Evolutionary conservation across 2,329 filamentous ascomycete genomes (phyloP).

Genomic region (Nemania sp.): DNA sequence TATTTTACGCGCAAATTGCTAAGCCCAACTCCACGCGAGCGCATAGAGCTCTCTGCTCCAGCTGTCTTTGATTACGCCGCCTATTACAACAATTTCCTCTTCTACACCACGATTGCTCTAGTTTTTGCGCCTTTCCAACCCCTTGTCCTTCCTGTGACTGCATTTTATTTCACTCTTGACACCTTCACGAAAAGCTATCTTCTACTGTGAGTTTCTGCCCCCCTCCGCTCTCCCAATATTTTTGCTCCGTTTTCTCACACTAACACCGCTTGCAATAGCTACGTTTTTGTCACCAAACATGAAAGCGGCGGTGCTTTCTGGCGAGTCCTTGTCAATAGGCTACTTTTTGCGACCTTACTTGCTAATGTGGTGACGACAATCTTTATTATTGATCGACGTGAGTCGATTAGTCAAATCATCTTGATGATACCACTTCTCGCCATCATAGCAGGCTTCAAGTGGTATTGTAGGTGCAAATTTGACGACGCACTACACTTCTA

Average conservation of each 20-base stretch:
- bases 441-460: conserved; percentile 77
- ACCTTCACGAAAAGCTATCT: conserved; percentile 91
- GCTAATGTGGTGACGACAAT: conserved; percentile 27
- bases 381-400: conserved; percentile 72
- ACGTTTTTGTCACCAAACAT: conserved; percentile 92
- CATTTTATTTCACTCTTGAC: conserved; percentile 84
- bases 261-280: conserved; percentile 41
- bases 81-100: conserved; percentile 97
- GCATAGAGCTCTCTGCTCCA: conserved; percentile 88
- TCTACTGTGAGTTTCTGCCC: conserved; percentile 53
- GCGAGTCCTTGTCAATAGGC: conserved; percentile 83
- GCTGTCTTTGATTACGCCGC: conserved; percentile 88
- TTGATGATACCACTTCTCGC: conserved; percentile 73
- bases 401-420: conserved; percentile 60
- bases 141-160: conserved; percentile 78
- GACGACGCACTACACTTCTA: conserved; percentile 72
- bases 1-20: conserved; percentile 81
- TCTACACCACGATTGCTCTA: conserved; percentile 83
- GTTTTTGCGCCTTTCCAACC: conserved; percentile 85
- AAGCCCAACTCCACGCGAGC: conserved; percentile 81
- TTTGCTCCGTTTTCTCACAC: too few relatives aligned
- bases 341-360: conserved; percentile 28
- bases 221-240: not conserved
- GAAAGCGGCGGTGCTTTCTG: conserved; percentile 91
- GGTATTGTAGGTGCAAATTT: conserved; percentile 74